Evolutionary conservation across 1,139 yeast species (phyloP), one percentile per base, ranked within the genome.

Genomic region (Yamadazyma dendronema): DNA sequence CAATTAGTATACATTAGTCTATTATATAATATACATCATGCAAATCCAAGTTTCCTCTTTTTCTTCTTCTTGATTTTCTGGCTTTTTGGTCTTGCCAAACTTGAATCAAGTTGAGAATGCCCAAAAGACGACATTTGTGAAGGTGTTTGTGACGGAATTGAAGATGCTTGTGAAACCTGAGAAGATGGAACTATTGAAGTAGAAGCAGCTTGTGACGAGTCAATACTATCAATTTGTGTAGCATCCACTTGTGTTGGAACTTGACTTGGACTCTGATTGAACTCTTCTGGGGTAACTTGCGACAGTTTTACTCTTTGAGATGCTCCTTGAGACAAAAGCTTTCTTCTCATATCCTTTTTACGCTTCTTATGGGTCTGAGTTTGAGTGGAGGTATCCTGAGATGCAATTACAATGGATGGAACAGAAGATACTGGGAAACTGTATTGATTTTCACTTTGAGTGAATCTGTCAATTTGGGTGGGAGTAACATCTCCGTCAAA

Each of bases 351-450:
- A 15, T 27, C 30, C 29, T 35, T 37, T 17, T 33, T 34, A 21
- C 32, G 33, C 30, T 31, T 39, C 13, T 42, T 26, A 14, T 33
- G 35, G 15, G 25, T 37, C 16, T 33, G 35, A 16, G 25, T 37
- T 26, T 44, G 50, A 2, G 41, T 32, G 6, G 51, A 35, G 4
- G 43, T 42, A 24, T 44, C 46, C 36, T 53, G 59, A 2, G 59
- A 51, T 5, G 58, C 41, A 11, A 58, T 43, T 23, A 48, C 56
- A 23, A 59, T 53, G 1, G 60, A 42, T 15, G 65, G 65, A 19
- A 54, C 46, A 11, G 54, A 44, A 9, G 50, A 39, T 6, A 37
- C 37, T 16, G 39, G 44, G 4, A 44, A 41, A 6, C 30, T 38
- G 32, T 17, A 17, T 33, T 42, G 50, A 3, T 46, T 38, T 9